Conservation (phyloP, 1,139 yeast genomes). For the Yamadazyma triangularis region DNA sequence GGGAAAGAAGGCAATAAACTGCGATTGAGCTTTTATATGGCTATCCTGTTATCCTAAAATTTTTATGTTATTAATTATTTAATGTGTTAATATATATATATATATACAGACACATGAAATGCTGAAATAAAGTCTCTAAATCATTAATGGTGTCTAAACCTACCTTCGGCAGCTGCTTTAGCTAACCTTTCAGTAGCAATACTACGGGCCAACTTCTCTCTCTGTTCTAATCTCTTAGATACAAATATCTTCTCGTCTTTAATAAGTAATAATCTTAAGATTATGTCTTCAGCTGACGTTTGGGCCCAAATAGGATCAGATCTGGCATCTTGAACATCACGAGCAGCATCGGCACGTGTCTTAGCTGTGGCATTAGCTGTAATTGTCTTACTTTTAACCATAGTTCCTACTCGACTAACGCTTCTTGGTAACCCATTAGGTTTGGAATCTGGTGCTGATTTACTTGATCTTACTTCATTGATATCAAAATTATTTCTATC, state of each 20-base stretch:
- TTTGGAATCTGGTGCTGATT: background rate
- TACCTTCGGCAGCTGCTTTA: slow-evolving; percentile 43
- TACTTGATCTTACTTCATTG: slow-evolving; percentile 4
- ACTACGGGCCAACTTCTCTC: slow-evolving; percentile 60
- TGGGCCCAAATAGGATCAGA: slow-evolving; percentile 55
- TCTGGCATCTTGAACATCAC: slow-evolving; percentile 48
- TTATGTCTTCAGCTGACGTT: slow-evolving; percentile 59
- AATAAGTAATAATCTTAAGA: slow-evolving; percentile 54
- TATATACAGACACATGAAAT: too few species aligned
- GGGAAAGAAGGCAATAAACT: background rate
- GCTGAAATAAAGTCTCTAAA: too few species aligned
- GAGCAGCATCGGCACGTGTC: slow-evolving; percentile 50
- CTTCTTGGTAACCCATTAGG: slow-evolving; percentile 11
- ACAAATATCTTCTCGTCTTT: slow-evolving; percentile 43
- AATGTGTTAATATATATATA: background rate
- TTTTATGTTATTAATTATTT: too few species aligned
- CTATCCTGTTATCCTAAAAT: background rate
- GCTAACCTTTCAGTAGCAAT: slow-evolving; percentile 58
- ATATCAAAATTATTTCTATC: slow-evolving; percentile 36
- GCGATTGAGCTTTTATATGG: background rate
- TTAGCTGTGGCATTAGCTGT: slow-evolving; percentile 68
- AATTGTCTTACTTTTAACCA: slow-evolving; percentile 64
- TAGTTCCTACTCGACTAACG: slow-evolving; percentile 46
- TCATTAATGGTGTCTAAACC: slow-evolving; percentile 11
- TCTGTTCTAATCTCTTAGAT: slow-evolving; percentile 52